A percentile compares a stretch with the other conserved stretches of the same genome.
phyloP scores from a whole-genome alignment of 768 basidiomycete species.

The Lentinus tigrinus region DNA sequence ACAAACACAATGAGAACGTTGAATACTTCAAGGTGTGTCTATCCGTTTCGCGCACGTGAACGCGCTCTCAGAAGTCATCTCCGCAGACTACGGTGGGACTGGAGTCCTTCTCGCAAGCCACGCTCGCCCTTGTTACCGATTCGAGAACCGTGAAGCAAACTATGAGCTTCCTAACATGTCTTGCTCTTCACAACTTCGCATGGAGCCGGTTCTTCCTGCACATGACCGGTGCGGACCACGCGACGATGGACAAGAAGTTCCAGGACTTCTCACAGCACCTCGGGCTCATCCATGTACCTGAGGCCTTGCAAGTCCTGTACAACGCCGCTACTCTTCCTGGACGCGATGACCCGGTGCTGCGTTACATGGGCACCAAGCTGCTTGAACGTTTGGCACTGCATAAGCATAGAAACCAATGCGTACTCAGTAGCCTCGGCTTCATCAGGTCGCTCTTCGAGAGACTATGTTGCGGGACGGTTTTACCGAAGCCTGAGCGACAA shows the following conservation, averaged over 20 bases:
- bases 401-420: slow-evolving; percentile 69
- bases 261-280: slow-evolving; percentile 39
- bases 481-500: slow-evolving; percentile 50
- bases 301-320: slow-evolving; percentile 62
- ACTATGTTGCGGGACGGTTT: slow-evolving; percentile 33
- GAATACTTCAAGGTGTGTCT: slow-evolving; percentile 64
- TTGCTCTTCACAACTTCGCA: slow-evolving; percentile 66
- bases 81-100: slow-evolving; percentile 61
- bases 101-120: slow-evolving; percentile 57
- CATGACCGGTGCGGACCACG: slow-evolving; percentile 39
- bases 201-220: slow-evolving; percentile 53
- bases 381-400: slow-evolving; percentile 60
- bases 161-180: slow-evolving; percentile 65
- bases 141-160: slow-evolving; percentile 49
- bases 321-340: slow-evolving; percentile 39
- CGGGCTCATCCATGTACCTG: slow-evolving; percentile 55
- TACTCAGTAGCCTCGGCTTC: slow-evolving; percentile 60
- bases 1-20: slow-evolving; percentile 52
- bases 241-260: slow-evolving; percentile 44
- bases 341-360: slow-evolving; percentile 39
- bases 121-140: slow-evolving; percentile 51
- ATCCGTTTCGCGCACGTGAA: too few species aligned
- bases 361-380: slow-evolving; percentile 56
- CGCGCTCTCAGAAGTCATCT: background rate
- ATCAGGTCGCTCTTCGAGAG: slow-evolving; percentile 51